Conservation (phyloP, 495 filamentous ascomycete species). For the Chaetomium cochliodes region DNA sequence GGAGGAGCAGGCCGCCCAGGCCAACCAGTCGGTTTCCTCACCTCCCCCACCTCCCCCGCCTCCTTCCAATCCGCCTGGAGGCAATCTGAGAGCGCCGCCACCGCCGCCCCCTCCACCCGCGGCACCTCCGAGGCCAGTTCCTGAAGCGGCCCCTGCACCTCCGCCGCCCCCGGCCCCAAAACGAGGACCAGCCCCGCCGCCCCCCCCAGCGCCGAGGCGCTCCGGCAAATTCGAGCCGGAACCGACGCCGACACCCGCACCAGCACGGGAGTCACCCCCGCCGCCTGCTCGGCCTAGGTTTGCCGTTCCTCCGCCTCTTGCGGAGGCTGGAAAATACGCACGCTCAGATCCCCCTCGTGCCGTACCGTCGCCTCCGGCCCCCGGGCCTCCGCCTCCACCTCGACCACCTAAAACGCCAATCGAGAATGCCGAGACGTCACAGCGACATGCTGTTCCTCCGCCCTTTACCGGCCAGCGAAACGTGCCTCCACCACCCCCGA, state of each 20-base stretch:
- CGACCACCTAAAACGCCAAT: constrained; percentile 83
- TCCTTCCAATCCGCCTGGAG: constrained; percentile 33
- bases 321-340: constrained; percentile 79
- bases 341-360: constrained; percentile 56
- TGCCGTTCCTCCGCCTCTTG: constrained; percentile 77
- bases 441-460: constrained; percentile 76
- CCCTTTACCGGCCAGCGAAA: constrained; percentile 72
- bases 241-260: constrained; percentile 49
- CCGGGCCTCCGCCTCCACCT: constrained; percentile 81
- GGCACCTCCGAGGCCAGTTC: constrained; percentile 36
- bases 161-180: constrained; percentile 67
- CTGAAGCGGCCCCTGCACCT: constrained; percentile 50
- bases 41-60: constrained; percentile 55
- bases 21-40: constrained; percentile 50
- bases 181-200: constrained; percentile 65
- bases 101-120: constrained; percentile 59
- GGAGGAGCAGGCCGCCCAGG: constrained; percentile 64
- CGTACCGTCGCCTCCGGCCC: constrained; percentile 58
- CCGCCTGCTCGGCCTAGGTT: constrained; percentile 62
- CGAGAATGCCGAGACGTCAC: constrained; percentile 54
- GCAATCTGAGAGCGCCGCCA: constrained; percentile 52
- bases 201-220: constrained; percentile 74
- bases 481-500: constrained; percentile 72
- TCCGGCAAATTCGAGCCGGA: constrained; percentile 44
- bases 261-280: constrained; percentile 57